phyloP scores from a whole-genome alignment of 1,284 basidiomycete genomes.

The Tylopilus sp. region DNA sequence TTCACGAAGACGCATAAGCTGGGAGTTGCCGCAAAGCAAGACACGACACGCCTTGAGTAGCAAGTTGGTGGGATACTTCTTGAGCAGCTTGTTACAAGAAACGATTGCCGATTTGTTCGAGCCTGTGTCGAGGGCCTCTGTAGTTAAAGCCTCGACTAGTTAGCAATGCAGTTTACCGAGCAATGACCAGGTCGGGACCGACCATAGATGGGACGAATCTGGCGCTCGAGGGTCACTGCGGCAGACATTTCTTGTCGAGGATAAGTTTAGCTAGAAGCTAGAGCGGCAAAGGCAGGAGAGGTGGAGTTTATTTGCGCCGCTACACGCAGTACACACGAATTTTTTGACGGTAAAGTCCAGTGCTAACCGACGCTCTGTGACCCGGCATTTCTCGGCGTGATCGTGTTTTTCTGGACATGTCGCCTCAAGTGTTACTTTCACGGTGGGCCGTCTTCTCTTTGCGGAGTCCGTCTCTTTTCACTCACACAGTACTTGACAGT shows the following conservation, averaged over 20 bases:
- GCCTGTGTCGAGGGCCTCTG: slow-evolving; percentile 79
- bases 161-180: slow-evolving; percentile 4
- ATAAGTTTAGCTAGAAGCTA: not conserved
- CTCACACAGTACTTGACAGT: slow-evolving; percentile 35
- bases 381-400: slow-evolving; percentile 23
- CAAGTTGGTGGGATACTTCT: slow-evolving; percentile 70
- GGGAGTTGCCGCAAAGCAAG: not conserved
- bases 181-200: slow-evolving; percentile 17
- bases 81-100: slow-evolving; percentile 79
- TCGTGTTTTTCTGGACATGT: slow-evolving; percentile 17
- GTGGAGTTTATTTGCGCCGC: not conserved
- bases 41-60: slow-evolving; percentile 59
- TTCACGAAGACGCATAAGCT: slow-evolving; percentile 1
- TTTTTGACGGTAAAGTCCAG: slow-evolving; percentile 22
- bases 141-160: slow-evolving; percentile 2
- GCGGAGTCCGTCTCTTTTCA: not conserved
- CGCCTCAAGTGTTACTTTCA: slow-evolving; percentile 41
- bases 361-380: slow-evolving; percentile 30
- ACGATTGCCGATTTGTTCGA: slow-evolving; percentile 83
- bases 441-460: slow-evolving; percentile 39
- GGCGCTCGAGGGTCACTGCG: slow-evolving; percentile 60
- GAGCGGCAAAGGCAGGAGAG: not conserved
- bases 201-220: slow-evolving; percentile 80
- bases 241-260: slow-evolving; percentile 35
- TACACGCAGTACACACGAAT: slow-evolving; percentile 17